Evolutionary conservation across 2,329 filamentous ascomycete species (phyloP).

Genomic region (Biscogniauxia mediterranea): DNA sequence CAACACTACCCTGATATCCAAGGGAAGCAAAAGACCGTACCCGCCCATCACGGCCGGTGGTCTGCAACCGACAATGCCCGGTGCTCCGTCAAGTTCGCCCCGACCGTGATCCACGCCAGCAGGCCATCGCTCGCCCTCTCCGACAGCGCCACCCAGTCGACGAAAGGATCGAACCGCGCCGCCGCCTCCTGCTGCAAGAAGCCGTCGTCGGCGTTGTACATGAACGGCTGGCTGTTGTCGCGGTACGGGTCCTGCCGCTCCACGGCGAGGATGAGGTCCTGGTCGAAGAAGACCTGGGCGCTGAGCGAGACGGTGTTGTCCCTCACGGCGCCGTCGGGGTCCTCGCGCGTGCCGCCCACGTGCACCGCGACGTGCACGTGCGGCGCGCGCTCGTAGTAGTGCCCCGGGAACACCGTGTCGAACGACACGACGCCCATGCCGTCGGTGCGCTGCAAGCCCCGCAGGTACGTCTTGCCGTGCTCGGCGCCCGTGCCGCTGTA

Average conservation of each 20-base stretch:
- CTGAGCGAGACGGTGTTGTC: conserved; percentile 1
- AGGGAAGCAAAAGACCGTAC: background rate
- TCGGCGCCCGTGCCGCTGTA: conserved; percentile 7
- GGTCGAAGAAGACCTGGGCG: conserved; percentile 14
- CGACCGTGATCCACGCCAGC: conserved; percentile 10
- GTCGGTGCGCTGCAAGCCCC: conserved; percentile 14
- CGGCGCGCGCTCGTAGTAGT: conserved; percentile 10
- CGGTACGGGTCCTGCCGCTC: conserved; percentile 5
- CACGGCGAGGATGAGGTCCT: conserved; percentile 1
- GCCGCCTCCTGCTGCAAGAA: conserved; percentile 1
- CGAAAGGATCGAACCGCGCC: conserved; percentile 6
- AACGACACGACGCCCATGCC: conserved; percentile 7
- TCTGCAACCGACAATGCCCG: background rate
- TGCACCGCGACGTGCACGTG: conserved; percentile 15
- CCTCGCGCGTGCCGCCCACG: background rate
- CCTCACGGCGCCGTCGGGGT: background rate
- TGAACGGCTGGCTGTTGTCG: conserved; percentile 8
- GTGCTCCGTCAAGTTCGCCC: conserved; percentile 1
- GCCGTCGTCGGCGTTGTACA: conserved; percentile 5
- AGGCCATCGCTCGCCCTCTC: conserved; percentile 6
- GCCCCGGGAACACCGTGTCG: conserved; percentile 12
- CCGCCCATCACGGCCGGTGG: background rate
- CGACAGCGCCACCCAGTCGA: conserved; percentile 4
- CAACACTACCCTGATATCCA: background rate
- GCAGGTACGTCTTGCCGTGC: conserved; percentile 8